Evolutionary conservation across 306 rosid genomes (phyloP).

Genomic region (Quillaja saponaria): DNA sequence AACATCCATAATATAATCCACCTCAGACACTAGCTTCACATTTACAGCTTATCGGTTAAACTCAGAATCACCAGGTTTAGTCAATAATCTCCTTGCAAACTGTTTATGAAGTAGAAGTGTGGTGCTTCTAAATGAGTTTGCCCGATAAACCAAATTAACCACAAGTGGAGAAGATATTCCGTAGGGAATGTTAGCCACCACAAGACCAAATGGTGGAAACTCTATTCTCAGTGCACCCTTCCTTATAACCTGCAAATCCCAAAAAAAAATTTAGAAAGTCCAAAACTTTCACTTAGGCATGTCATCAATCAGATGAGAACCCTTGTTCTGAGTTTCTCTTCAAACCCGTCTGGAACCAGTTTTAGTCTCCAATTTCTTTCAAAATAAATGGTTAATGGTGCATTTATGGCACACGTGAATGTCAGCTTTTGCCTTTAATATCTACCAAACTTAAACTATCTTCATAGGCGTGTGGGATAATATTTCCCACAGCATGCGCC

Average conservation of each 20-base stretch:
- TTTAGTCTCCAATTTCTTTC: no score
- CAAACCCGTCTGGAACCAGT: conserved; percentile 1
- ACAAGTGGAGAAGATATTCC: conserved; percentile 81
- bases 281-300: conserved; percentile 26
- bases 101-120: conserved; percentile 92
- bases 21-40: conserved; percentile 70
- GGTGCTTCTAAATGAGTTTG: conserved; percentile 58
- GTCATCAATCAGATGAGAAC: conserved; percentile 42
- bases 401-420: no score
- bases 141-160: conserved; percentile 58
- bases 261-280: neutral
- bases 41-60: conserved; percentile 81
- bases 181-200: conserved; percentile 88
- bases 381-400: no score
- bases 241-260: conserved; percentile 57
- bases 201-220: conserved; percentile 74
- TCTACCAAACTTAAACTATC: no score
- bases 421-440: no score
- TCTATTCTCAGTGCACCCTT: conserved; percentile 67
- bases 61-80: conserved; percentile 71
- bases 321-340: conserved; percentile 31
- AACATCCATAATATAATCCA: conserved; percentile 74
- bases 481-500: no score
- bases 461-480: no score
- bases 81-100: conserved; percentile 77